phyloP scores from a whole-genome alignment of 805 yeast species.

The Sungouiozyma intestinalis region DNA sequence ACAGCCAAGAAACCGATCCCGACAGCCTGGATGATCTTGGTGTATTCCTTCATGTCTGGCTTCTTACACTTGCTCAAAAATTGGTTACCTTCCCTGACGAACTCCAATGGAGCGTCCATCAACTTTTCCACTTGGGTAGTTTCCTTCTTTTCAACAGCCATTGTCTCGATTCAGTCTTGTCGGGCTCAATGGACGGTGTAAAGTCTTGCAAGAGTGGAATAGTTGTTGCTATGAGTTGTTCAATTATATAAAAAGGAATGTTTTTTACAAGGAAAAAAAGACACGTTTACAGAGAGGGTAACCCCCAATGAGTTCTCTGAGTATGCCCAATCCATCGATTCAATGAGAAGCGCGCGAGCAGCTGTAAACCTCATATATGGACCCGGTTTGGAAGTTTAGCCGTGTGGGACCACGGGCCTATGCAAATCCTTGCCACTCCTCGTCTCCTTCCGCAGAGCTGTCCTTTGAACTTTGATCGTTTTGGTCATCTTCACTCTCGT shows the following conservation, averaged over 20 bases:
- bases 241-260: neutral
- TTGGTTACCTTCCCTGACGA: conserved; percentile 82
- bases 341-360: too few species aligned
- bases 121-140: conserved; percentile 44
- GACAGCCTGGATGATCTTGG: conserved; percentile 84
- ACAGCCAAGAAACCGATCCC: conserved; percentile 95
- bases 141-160: conserved; percentile 21
- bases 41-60: conserved; percentile 81
- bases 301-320: neutral
- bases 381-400: too few species aligned
- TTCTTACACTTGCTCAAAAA: conserved; percentile 87
- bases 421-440: conserved; percentile 35
- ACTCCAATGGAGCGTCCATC: conserved; percentile 81
- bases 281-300: neutral
- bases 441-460: conserved; percentile 25
- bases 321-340: neutral
- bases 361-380: too few species aligned
- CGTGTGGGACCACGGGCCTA: too few species aligned
- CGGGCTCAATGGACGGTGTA: too few species aligned
- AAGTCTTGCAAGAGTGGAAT: too few species aligned
- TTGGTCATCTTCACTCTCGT: conserved; percentile 23
- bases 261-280: neutral
- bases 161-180: conserved; percentile 3
- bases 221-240: neutral
- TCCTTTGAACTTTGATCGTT: conserved; percentile 17